These are phyloP conservation scores for Melampsora americana DNA, from an alignment of 1,284 basidiomycete species.

Conservation along the genomic window DNA sequence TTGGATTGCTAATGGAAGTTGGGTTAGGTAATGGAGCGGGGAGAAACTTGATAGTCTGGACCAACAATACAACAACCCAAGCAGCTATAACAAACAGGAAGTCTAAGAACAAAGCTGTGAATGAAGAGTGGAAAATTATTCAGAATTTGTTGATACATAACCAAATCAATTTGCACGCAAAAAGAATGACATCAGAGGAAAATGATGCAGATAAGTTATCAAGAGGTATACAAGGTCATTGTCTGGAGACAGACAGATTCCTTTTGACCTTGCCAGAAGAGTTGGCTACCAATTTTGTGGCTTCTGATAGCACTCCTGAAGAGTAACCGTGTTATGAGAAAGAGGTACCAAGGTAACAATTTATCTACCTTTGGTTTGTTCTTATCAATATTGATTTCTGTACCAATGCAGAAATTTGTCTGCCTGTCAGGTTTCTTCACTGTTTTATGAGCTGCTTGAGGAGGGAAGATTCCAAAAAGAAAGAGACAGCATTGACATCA, in stretches of 20 bases:
- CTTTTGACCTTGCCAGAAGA: background rate
- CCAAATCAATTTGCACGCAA: background rate
- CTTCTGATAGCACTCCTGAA: background rate
- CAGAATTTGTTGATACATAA: background rate
- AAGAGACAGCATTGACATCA: too few relatives aligned
- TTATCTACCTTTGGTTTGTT: too few relatives aligned
- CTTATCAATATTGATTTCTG: too few relatives aligned
- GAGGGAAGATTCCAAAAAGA: too few relatives aligned
- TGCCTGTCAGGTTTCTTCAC: too few relatives aligned
- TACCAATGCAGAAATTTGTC: too few relatives aligned
- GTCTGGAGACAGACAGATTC: background rate
- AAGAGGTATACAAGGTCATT: background rate
- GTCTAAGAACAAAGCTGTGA: background rate
- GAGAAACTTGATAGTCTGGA: background rate
- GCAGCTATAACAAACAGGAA: background rate
- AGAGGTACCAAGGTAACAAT: too few relatives aligned
- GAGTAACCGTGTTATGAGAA: background rate
- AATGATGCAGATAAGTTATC: slow-evolving; percentile 17
- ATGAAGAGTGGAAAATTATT: slow-evolving; percentile 16
- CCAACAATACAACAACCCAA: background rate
- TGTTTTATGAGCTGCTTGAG: too few relatives aligned
- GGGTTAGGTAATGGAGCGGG: background rate
- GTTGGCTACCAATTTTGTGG: background rate
- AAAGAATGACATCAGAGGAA: background rate
- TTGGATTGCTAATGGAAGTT: background rate